These are phyloP conservation scores for Aspergillus saccharolyticus DNA, from an alignment of 495 filamentous ascomycete species.

Conservation along the genomic window DNA sequence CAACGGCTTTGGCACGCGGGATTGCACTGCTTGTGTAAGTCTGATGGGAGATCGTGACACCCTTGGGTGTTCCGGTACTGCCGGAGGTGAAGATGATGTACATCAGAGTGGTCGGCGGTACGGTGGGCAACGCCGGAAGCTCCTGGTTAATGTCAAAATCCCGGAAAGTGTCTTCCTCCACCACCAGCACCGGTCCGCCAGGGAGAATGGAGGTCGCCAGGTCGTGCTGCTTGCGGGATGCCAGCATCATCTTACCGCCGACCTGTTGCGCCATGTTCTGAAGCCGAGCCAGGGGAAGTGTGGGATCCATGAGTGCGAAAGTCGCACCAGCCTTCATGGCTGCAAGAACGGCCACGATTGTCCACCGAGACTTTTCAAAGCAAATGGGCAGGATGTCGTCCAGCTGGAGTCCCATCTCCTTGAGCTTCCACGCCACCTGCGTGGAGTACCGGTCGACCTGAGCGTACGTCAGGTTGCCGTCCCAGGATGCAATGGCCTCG, in stretches of 20 bases:
- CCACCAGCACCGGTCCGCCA: conserved; percentile 22
- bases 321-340: conserved; percentile 41
- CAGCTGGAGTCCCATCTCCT: conserved; percentile 24
- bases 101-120: conserved; percentile 29
- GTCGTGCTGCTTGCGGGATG: conserved; percentile 25
- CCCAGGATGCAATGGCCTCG: conserved; percentile 43
- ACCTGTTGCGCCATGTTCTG: conserved; percentile 35
- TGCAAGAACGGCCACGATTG: conserved; percentile 38
- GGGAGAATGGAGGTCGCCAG: conserved; percentile 26
- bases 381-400: conserved; percentile 38
- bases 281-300: conserved; percentile 33
- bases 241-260: conserved; percentile 29
- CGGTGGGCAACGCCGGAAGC: conserved; percentile 15
- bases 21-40: conserved; percentile 40
- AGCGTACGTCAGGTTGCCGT: conserved; percentile 42
- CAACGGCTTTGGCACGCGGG: conserved; percentile 32
- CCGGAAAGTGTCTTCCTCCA: conserved; percentile 21
- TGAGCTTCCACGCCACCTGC: conserved; percentile 23
- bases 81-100: conserved; percentile 51
- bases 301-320: conserved; percentile 36
- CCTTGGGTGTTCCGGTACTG: conserved; percentile 52
- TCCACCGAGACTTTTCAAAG: conserved; percentile 48
- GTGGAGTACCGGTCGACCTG: conserved; percentile 38
- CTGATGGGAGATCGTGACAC: conserved; percentile 47
- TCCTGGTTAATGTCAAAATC: conserved; percentile 1